Base-by-base conservation (phyloP, 2,329 filamentous ascomycete species). In the Neofusicoccum sp. region DNA sequence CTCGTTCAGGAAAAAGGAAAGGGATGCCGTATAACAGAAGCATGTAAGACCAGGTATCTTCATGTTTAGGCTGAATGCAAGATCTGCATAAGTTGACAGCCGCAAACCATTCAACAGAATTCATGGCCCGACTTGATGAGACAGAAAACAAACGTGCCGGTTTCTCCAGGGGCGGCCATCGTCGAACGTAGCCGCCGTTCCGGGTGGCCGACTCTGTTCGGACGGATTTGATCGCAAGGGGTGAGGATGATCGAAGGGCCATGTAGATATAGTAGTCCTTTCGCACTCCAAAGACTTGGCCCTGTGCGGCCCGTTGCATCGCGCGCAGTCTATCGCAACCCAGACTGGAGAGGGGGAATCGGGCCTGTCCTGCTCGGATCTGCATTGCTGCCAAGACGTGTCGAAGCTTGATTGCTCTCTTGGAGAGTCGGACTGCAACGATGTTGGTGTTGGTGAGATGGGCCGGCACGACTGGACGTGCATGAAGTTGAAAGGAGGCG, bases 211-310 rank as follows among this genome's bases (percentile, higher is more conserved):
- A 34, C 40, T 49, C 28, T 40, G 38, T 11, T 34, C 45, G 28
- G 8, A 45, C n/a, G 58, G 58, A 36, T 60, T 60, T 11, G 58
- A 60, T 14, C 58, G 58, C 28, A 60, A 16, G 6, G 58, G 58
- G 36, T 60, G 58, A 4, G 58, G 58, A 12, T 60, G 58, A 16
- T 60, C 45, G 12, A 43, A 60, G 12, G 58, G 58, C 58, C 58
- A 60, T 4, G 28, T 24, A 5, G 38, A 38, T 7, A 56, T 34
- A 8, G 26, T 24, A n/a, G 38, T 43, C 30, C 28, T 43, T 43
- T 31, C n/a, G 9, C 51, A 56, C 6, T 26, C 26, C 9, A 56
- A n/a, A 4, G 51, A 56, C 14, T 33, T 56, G 16, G 51, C 28
- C 14, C n/a, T 4, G 26, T 56, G 51, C 14, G 40, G 16, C 16